These are phyloP conservation scores for Pseudocercospora macadamiae DNA, from an alignment of 2,329 filamentous ascomycete species.

Conservation along the genomic window DNA sequence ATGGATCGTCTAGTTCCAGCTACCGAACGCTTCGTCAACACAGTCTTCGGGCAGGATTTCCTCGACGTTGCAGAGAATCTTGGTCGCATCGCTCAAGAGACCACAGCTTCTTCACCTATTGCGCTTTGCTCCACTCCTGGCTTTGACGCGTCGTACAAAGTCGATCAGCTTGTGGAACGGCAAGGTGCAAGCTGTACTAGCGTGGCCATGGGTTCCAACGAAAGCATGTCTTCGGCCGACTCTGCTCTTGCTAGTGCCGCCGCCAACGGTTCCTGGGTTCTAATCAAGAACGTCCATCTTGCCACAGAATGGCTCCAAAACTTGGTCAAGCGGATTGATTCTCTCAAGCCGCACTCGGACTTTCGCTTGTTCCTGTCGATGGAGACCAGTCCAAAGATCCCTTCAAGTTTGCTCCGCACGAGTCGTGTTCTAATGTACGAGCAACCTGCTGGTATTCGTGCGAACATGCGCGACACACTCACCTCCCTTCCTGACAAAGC, in stretches of 20 bases:
- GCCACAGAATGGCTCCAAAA: slow-evolving; percentile 96
- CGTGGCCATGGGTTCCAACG: slow-evolving; percentile 98
- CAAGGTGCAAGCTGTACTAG: slow-evolving; percentile 84
- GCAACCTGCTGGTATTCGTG: slow-evolving; percentile 92
- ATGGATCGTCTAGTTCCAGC: slow-evolving; percentile 93
- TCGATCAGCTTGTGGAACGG: slow-evolving; percentile 89
- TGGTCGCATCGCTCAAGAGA: slow-evolving; percentile 79
- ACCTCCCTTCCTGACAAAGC: slow-evolving; percentile 65
- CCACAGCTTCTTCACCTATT: slow-evolving; percentile 81
- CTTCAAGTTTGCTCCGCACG: slow-evolving; percentile 90
- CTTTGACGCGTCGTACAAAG: slow-evolving; percentile 99
- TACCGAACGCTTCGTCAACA: slow-evolving; percentile 84
- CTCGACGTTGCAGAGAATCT: slow-evolving; percentile 86
- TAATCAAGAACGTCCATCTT: slow-evolving; percentile 98
- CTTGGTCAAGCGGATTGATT: slow-evolving; percentile 93
- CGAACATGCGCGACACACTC: slow-evolving; percentile 98
- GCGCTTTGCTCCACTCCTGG: slow-evolving; percentile 92
- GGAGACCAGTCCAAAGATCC: slow-evolving; percentile 96
- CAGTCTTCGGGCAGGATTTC: slow-evolving; percentile 81
- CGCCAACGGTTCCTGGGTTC: slow-evolving; percentile 89
- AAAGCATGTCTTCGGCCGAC: slow-evolving; percentile 88
- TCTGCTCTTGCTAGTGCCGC: slow-evolving; percentile 93
- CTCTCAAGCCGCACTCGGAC: slow-evolving; percentile 87
- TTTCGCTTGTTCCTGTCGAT: slow-evolving; percentile 97
- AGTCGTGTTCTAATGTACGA: slow-evolving; percentile 97